Percentiles rank a stretch among this genome's conserved stretches.
These are phyloP conservation scores for Trichosporon faecale DNA, from an alignment of 1,284 basidiomycete species.

Conservation along the genomic window DNA sequence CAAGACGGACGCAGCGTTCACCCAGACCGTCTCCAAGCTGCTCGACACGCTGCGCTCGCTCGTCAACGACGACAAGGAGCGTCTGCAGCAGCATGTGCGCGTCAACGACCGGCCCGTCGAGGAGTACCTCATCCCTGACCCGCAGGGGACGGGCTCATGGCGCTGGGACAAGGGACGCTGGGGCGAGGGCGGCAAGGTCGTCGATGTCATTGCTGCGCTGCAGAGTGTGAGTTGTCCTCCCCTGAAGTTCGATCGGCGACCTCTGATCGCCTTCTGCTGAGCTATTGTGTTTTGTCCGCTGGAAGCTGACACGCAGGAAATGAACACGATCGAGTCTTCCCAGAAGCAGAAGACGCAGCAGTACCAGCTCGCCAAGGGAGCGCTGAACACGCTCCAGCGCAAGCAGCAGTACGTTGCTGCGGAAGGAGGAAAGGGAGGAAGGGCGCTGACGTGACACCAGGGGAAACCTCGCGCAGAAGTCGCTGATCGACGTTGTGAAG, in stretches of 20 bases:
- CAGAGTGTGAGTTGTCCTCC: background rate
- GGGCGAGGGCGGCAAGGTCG: conserved; percentile 70
- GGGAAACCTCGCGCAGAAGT: conserved; percentile 87
- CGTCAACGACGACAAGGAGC: conserved; percentile 79
- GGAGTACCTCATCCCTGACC: conserved; percentile 62
- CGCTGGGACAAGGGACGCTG: conserved; percentile 88
- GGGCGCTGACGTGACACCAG: conserved; percentile 54
- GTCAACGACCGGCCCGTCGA: conserved; percentile 81
- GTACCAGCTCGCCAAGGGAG: conserved; percentile 93
- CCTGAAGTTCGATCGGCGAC: background rate
- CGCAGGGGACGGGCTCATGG: conserved; percentile 52
- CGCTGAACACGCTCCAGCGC: conserved; percentile 86
- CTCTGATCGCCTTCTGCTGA: background rate
- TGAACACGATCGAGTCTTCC: conserved; percentile 80
- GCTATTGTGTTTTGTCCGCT: background rate
- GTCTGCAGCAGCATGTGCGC: conserved; percentile 69
- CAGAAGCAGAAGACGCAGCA: conserved; percentile 85
- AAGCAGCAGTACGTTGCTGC: conserved; percentile 72
- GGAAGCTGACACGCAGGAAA: conserved; percentile 61
- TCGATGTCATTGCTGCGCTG: conserved; percentile 72
- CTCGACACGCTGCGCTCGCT: conserved; percentile 91
- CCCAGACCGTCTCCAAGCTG: conserved; percentile 80
- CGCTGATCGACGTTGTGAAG: conserved; percentile 79
- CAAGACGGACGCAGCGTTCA: conserved; percentile 88
- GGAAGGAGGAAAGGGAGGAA: conserved; percentile 15